Conservation (phyloP, 768 basidiomycete species). For the Macrolepiota dolichaula region DNA sequence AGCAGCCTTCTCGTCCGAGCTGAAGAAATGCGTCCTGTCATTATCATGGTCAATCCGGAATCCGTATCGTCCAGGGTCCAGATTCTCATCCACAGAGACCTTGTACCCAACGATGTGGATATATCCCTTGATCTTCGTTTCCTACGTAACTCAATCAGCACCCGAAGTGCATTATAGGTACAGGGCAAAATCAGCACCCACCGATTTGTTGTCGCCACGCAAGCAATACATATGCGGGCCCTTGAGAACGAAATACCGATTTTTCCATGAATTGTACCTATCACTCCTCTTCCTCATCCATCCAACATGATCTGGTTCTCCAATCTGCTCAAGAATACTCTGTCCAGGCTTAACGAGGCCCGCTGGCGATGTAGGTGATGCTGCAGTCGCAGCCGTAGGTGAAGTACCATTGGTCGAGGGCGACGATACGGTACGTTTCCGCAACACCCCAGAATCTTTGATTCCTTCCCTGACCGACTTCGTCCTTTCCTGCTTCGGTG, state of each 20-base stretch:
- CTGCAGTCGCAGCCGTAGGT: slow-evolving; percentile 10
- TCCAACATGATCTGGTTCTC: slow-evolving; percentile 82
- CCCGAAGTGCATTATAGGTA: not conserved
- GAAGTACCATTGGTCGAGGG: slow-evolving; percentile 13
- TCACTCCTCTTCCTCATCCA: slow-evolving; percentile 98
- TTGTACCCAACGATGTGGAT: slow-evolving; percentile 90
- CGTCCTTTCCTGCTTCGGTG: slow-evolving; percentile 10
- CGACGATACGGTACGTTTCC: slow-evolving; percentile 53
- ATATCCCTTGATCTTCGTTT: slow-evolving; percentile 95
- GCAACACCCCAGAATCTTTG: slow-evolving; percentile 29
- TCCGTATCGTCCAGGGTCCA: slow-evolving; percentile 90
- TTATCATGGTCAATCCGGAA: slow-evolving; percentile 90
- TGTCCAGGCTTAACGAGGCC: slow-evolving; percentile 53
- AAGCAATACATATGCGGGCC: slow-evolving; percentile 89
- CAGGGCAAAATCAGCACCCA: slow-evolving; percentile 28
- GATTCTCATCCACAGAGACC: slow-evolving; percentile 88
- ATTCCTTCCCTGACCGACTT: slow-evolving; percentile 23
- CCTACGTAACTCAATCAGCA: slow-evolving; percentile 39
- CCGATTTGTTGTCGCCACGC: slow-evolving; percentile 64
- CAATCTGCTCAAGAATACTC: slow-evolving; percentile 88
- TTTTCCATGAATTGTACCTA: slow-evolving; percentile 90
- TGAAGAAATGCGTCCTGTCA: slow-evolving; percentile 88
- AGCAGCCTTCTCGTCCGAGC: slow-evolving; percentile 79
- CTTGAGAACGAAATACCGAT: slow-evolving; percentile 88
- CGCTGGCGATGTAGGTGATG: slow-evolving; percentile 14